Evolutionary conservation across 2,329 filamentous ascomycete genomes (phyloP), one percentile per base, ranked within the genome.

Genomic region (Xylariomycetidae sp.): DNA sequence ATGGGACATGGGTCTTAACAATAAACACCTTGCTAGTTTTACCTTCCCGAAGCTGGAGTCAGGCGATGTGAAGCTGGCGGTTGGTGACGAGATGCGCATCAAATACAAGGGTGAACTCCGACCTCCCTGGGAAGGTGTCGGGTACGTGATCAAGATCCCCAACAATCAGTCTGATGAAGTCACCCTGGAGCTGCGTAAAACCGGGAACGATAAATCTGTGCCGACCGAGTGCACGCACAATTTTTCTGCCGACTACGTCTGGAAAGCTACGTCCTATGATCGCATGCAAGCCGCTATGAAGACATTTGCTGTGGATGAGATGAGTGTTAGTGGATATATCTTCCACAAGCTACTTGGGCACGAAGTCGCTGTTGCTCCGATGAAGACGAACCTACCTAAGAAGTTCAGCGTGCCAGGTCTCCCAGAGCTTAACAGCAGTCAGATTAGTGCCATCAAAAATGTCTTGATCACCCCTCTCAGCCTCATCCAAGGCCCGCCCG

Each of bases 251-350:
- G 92, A 98, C 59, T 98, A 98, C 55, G 92, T 98, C 36, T 98
- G 92, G 92, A 98, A 98, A 60, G 92, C 94, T 11, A 98, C 94
- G 1, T 97, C 90, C 0, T 98, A 98, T 58, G 92, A 98, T 56
- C 89, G 92, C 44, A 98, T 98, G 92, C 92, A 98, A 61, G 80
- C 89, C 46, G 94, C 92, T 34, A 97, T 98, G 90, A 97, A 96
- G 72, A 97, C 88, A 0, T 98, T 98, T 57, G 92, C 92, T 5
- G 81, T 97, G 27, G 90, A 98, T 50, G 92, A 98, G 62, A 86
- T 94, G 84, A 96, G 89, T 54, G 90, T 98, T 27, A 97, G 92
- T 15, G 92, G 92, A 23, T 98, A 96, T 64, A 95, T 98, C 45
- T 98, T 97, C 68, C 92, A 98, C 60, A 92, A 92, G 46, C 75